Conservation (phyloP, 441 rosid species). For the Adansonia madagascariensis region DNA sequence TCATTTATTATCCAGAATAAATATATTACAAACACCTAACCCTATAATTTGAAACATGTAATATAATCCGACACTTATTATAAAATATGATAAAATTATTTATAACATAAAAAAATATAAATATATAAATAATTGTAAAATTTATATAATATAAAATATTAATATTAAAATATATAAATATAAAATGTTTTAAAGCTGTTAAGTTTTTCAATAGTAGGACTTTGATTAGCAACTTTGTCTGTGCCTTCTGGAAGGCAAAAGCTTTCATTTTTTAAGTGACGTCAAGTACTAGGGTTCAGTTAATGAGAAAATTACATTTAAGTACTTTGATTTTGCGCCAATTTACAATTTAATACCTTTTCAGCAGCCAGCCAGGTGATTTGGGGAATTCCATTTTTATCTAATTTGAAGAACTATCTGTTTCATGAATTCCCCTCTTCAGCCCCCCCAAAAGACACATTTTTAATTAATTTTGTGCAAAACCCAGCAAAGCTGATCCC, state of each 20-base stretch:
- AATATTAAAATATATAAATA: too few species aligned
- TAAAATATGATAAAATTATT: too few species aligned
- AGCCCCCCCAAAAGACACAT: neutral
- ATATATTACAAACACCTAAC: too few species aligned
- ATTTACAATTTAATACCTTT: neutral
- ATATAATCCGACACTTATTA: too few species aligned
- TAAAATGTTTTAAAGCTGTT: too few species aligned
- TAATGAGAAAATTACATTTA: neutral
- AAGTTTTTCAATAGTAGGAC: too few species aligned
- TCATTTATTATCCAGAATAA: too few species aligned
- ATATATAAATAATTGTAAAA: too few species aligned
- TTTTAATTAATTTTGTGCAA: neutral
- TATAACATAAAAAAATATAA: too few species aligned
- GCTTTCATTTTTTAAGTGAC: neutral
- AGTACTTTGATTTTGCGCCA: neutral
- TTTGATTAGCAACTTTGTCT: neutral
- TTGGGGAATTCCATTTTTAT: neutral
- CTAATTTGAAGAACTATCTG: neutral
- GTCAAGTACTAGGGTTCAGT: constrained; percentile 15
- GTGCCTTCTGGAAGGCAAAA: neutral
- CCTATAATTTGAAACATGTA: too few species aligned
- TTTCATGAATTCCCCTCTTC: constrained; percentile 11
- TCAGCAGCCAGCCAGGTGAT: neutral
- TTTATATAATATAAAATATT: too few species aligned
- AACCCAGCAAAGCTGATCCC: constrained; percentile 6